These are phyloP conservation scores for Lasiodiplodia sp. DNA, from an alignment of 2,329 filamentous ascomycete species.

Conservation along the genomic window DNA sequence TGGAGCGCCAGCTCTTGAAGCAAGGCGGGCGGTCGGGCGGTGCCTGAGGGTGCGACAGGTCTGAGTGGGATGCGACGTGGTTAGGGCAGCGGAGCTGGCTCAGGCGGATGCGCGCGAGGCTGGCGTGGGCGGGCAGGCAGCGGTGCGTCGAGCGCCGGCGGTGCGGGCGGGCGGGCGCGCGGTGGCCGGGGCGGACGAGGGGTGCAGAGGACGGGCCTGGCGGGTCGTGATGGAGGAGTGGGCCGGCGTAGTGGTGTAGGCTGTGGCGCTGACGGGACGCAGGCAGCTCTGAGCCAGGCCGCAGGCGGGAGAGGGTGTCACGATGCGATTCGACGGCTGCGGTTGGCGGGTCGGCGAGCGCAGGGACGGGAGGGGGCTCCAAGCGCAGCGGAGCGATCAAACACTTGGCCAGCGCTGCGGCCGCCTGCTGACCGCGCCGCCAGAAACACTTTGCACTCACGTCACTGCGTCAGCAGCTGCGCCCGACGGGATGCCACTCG, in stretches of 20 bases:
- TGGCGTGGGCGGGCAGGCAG: constrained; percentile 14
- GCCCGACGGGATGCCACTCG: constrained; percentile 24
- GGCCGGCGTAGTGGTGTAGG: constrained; percentile 18
- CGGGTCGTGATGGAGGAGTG: constrained; percentile 10
- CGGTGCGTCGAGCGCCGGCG: constrained; percentile 17
- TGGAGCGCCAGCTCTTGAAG: constrained; percentile 23
- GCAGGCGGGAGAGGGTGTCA: constrained; percentile 25
- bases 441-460: constrained; percentile 25
- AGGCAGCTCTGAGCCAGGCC: constrained; percentile 25
- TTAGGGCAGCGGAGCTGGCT: constrained; percentile 1
- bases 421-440: constrained; percentile 28
- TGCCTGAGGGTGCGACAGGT: constrained; percentile 2
- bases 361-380: constrained; percentile 21
- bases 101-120: constrained; percentile 15
- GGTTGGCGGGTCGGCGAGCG: constrained; percentile 26
- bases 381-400: constrained; percentile 26
- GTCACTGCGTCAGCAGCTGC: constrained; percentile 29
- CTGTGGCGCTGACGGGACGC: constrained; percentile 29
- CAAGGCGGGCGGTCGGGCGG: constrained; percentile 6
- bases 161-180: constrained; percentile 7
- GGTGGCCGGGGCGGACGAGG: constrained; percentile 5
- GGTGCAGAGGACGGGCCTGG: constrained; percentile 1
- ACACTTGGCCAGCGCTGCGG: constrained; percentile 24
- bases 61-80: constrained; percentile 17
- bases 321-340: constrained; percentile 27